Conservation (phyloP, 306 rosid species). For the Dalbergia oliveri region DNA sequence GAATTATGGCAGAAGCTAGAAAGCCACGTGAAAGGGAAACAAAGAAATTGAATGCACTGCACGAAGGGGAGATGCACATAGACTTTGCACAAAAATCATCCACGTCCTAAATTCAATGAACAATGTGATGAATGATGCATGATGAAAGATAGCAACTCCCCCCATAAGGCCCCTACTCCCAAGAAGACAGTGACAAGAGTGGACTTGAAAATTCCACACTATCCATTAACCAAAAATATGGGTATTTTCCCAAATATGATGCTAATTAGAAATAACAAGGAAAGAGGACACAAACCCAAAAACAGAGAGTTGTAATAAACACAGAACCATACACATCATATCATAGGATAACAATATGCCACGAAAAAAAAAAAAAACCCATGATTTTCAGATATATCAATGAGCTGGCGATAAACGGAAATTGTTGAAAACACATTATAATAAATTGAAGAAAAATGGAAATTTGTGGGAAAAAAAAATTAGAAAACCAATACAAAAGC, state of each 20-base stretch:
- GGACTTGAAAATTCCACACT: conserved; percentile 27
- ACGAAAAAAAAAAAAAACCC: neutral
- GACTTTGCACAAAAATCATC: neutral
- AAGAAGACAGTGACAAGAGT: conserved; percentile 31
- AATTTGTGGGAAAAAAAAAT: neutral
- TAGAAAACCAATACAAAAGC: conserved; percentile 17
- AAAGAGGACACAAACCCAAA: neutral
- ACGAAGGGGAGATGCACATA: conserved; percentile 28
- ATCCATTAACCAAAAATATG: neutral
- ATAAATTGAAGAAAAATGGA: conserved; percentile 36
- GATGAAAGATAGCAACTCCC: neutral
- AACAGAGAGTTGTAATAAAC: conserved; percentile 17
- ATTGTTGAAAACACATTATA: neutral
- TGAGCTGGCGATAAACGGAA: conserved; percentile 28
- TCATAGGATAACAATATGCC: neutral
- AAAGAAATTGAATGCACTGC: conserved; percentile 34
- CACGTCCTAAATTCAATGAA: conserved; percentile 24
- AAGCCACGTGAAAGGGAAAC: conserved; percentile 43
- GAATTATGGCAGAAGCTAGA: conserved; percentile 11
- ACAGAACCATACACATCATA: conserved; percentile 28
- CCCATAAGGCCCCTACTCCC: neutral
- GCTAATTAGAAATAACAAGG: conserved; percentile 15
- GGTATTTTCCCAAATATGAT: conserved; percentile 25
- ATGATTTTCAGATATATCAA: neutral
- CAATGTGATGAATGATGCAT: neutral